Evolutionary conservation across 495 filamentous ascomycete species (phyloP), one percentile per base, ranked within the genome.

Genomic region (Penicillium crystallinum): DNA sequence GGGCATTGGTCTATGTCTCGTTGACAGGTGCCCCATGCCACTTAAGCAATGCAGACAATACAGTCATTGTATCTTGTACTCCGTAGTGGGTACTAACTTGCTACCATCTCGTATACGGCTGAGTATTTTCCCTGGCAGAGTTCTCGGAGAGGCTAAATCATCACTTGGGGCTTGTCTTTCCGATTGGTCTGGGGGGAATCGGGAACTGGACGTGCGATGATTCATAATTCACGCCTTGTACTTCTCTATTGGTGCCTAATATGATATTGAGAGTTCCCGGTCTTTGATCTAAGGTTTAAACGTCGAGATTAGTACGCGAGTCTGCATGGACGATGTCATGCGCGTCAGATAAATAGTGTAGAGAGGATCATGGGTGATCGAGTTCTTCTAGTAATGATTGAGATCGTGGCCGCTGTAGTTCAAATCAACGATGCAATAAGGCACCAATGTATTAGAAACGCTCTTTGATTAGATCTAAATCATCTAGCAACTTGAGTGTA

Each of bases 191-290:
- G 31, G 29, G 45, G 21, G 18, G 15, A 27, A 47, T 47, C 29
- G 29, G 2, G 19, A 30, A 46, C 43, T 35, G 22, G 6, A 15
- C 7, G 23, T 43, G 27, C 43, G 27, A 33, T 34, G 43, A 34
- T 46, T 46, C 31, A 43, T 49, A 41, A 39, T 42, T 53, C 17
- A 52, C 34, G 42, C 56, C 56, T 55, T 55, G 38, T 37, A 52
- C 52, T 8, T 36, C 18, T 12, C 42, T 18, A 21, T 4, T 39
- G 19, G 18, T 40, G 21, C 18, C 38, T 23, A 23, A 40, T 40
- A 7, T 4, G 0, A 23, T 40, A 10, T 14, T 22, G 11, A 39
- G 21, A 22, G 10, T 23, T n/a, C 33, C 38, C 40, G 29, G 48
- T 6, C 14, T 19, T 12, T 19, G 40, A 4, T 45, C 21, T 15